These are phyloP conservation scores for Scalesia atractyloides DNA, from an alignment of 129 eudicot species.

Conservation along the genomic window DNA sequence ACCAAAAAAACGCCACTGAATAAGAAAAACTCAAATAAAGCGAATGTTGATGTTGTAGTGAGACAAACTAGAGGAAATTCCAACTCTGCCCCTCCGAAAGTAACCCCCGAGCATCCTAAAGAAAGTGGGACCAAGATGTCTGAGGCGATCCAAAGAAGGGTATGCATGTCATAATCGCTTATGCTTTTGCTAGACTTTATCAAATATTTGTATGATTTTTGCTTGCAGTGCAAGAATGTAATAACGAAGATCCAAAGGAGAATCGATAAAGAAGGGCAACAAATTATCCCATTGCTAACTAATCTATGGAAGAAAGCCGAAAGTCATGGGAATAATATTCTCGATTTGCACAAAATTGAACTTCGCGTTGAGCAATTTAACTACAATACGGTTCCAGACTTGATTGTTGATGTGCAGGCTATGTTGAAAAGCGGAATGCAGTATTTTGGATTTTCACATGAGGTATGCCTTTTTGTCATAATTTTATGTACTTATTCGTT, in stretches of 20 bases:
- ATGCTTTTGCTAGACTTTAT: neutral
- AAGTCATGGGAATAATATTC: constrained; percentile 47
- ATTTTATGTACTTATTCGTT: constrained; percentile 12
- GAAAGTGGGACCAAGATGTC: constrained; percentile 63
- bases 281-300: constrained; percentile 77
- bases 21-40: constrained; percentile 48
- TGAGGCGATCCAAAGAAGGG: constrained; percentile 78
- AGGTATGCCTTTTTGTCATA: constrained; percentile 48
- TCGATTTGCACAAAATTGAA: constrained; percentile 76
- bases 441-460: constrained; percentile 66
- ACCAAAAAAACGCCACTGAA: constrained; percentile 49
- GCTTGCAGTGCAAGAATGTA: constrained; percentile 82
- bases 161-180: constrained; percentile 29
- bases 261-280: constrained; percentile 84
- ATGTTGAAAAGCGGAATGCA: constrained; percentile 81
- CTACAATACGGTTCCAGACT: constrained; percentile 68
- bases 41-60: constrained; percentile 39
- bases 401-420: constrained; percentile 81
- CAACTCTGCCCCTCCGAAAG: constrained; percentile 47
- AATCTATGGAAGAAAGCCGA: constrained; percentile 86
- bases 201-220: neutral
- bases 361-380: constrained; percentile 61
- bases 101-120: constrained; percentile 47
- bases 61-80: constrained; percentile 55
- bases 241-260: constrained; percentile 75